These are phyloP conservation scores for Mycoemilia scoparia DNA, from an alignment of 192 early-diverging fungal genomes.

Conservation along the genomic window DNA sequence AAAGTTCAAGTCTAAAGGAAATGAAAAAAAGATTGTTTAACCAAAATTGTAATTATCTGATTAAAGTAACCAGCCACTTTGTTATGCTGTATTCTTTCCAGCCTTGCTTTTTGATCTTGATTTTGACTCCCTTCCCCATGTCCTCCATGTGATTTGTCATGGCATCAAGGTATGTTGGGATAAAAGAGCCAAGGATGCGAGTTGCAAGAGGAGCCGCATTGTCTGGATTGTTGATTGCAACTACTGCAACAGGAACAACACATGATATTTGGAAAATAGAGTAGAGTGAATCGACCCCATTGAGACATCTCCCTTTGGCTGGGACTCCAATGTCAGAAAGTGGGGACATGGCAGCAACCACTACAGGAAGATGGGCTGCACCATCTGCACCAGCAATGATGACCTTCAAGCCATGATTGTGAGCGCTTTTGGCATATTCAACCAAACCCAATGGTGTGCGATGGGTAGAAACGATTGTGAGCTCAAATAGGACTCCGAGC, in stretches of 20 bases:
- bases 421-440: constrained; percentile 75
- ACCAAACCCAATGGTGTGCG: constrained; percentile 87
- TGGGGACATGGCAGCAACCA: constrained; percentile 96
- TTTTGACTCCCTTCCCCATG: constrained; percentile 74
- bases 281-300: constrained; percentile 92
- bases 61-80: too few relatives aligned
- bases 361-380: constrained; percentile 94
- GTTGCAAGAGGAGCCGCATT: constrained; percentile 91
- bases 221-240: constrained; percentile 95
- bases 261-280: constrained; percentile 99
- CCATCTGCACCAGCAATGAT: constrained; percentile 98
- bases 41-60: too few relatives aligned
- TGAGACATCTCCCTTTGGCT: constrained; percentile 74
- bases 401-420: constrained; percentile 77
- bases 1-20: too few relatives aligned
- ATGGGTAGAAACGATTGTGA: constrained; percentile 95
- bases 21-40: too few relatives aligned
- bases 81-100: constrained; percentile 54
- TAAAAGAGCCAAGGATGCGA: constrained; percentile 67
- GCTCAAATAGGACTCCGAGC: constrained; percentile 85
- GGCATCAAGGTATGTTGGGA: constrained; percentile 53
- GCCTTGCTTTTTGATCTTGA: constrained; percentile 68
- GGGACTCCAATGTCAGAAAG: constrained; percentile 96
- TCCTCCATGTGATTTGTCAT: constrained; percentile 61
- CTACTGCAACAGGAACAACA: constrained; percentile 94